Base-by-base conservation (phyloP, 495 filamentous ascomycete genomes). In the Oleoguttula mirabilis region DNA sequence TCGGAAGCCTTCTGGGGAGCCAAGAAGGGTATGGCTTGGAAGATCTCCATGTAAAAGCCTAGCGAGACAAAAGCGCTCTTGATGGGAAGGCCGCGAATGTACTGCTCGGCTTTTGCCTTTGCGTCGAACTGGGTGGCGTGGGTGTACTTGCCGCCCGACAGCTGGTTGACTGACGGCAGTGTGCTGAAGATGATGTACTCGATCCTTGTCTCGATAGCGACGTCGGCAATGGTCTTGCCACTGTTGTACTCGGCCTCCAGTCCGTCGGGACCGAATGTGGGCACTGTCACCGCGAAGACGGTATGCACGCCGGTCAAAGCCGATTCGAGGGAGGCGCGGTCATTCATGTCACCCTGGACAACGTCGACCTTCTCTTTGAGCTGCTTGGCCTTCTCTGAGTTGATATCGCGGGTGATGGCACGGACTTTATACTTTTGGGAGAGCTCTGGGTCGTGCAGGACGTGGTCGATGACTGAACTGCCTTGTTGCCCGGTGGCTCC, bases 1-100 rank as follows among this genome's bases (percentile, higher is more conserved):
- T 64, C 65, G 3, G 37, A 10, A 19, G 42, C 39, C 10, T 35
- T 34, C 40, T 48, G 43, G 10, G 59, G 62, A 17, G 42, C 44
- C 16, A 62, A 32, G 37, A 60, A 63, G 7, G 56, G 33, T 16
- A 48, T 51, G 10, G 36, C 25, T 4, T 54, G 37, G 36, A 65
- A 66, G 39, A 72, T 73, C 46, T 69, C 50, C 68, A 77, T 75
- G 55, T 67, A 77, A 3, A 36, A 61, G 0, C 64, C 70, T 0
- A 54, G 54, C 0, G 51, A 45, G 45, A 62, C 47, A 39, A 75
- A 77, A 0, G 66, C 67, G 30, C 62, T 66, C 38, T 58, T 55
- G 25, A 73, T 55, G 17, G 59, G 56, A 0, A 65, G 54, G 0
- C 43, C 39, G 4, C 67, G 64, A 37, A 75, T 70, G 46, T 75